A percentile compares a stretch with the other conserved stretches of the same genome.
Conservation (phyloP, 2,329 filamentous ascomycete genomes). For the Ophiognomonia clavigignenti-juglandacearum region DNA sequence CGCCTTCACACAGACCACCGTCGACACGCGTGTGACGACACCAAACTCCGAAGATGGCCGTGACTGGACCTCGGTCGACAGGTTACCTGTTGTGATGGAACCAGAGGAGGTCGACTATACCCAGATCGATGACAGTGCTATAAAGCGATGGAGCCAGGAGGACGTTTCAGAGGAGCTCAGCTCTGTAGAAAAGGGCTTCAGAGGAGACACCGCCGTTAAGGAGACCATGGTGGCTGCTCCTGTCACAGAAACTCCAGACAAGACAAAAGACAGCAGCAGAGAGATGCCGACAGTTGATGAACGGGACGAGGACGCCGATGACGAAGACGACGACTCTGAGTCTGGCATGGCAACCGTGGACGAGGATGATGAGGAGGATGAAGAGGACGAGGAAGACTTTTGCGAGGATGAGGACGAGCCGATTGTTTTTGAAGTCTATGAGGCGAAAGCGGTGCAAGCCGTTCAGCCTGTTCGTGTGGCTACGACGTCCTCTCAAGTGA, state of each 20-base stretch:
- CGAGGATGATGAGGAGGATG: constrained; percentile 35
- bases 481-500: constrained; percentile 57
- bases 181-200: constrained; percentile 1
- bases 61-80: constrained; percentile 35
- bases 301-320: constrained; percentile 26
- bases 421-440: constrained; percentile 60
- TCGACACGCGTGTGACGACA: constrained; percentile 15
- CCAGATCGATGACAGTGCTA: constrained; percentile 48
- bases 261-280: not conserved
- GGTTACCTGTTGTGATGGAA: constrained; percentile 32
- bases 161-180: constrained; percentile 10
- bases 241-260: not conserved
- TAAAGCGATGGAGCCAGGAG: constrained; percentile 38
- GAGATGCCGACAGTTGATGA: constrained; percentile 11
- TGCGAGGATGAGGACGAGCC: constrained; percentile 56
- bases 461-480: constrained; percentile 54
- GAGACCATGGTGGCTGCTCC: not conserved
- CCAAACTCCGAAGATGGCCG: constrained; percentile 39
- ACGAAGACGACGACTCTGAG: constrained; percentile 27
- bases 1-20: constrained; percentile 56
- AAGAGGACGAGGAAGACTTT: constrained; percentile 44
- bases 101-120: constrained; percentile 56
- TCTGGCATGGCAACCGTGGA: constrained; percentile 18
- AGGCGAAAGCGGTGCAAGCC: constrained; percentile 47
- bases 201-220: not conserved